Conservation (phyloP, 179 eudicot genomes). For the Pouteria campechiana region DNA sequence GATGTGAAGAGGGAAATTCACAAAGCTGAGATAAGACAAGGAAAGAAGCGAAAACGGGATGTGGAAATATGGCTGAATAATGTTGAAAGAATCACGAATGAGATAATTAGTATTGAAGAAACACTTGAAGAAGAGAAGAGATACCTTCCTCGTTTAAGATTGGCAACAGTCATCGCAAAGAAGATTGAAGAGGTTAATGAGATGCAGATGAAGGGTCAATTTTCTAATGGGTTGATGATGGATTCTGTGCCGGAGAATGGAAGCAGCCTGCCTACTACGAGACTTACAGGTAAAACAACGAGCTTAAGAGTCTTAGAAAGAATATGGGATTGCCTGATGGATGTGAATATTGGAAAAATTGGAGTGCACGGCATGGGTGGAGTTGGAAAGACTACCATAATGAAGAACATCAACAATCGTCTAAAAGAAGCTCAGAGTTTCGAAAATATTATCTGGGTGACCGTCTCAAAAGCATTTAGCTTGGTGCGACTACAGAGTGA, state of each 20-base stretch:
- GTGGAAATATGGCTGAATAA: constrained; percentile 13
- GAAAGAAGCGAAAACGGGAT: constrained; percentile 5
- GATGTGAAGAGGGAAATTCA: constrained; percentile 5
- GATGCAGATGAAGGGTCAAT: constrained; percentile 15
- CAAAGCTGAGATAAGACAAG: constrained; percentile 1
- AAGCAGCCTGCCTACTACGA: constrained; percentile 8
- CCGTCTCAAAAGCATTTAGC: constrained; percentile 18
- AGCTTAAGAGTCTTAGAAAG: constrained; percentile 5
- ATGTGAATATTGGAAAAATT: constrained; percentile 8
- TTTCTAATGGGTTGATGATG: constrained; percentile 9
- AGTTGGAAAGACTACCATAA: constrained; percentile 41
- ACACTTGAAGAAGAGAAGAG: background rate
- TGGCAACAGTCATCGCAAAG: constrained; percentile 10
- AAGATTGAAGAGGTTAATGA: constrained; percentile 15
- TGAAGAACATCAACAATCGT: constrained; percentile 25
- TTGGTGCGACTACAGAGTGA: constrained; percentile 24
- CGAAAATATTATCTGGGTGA: constrained; percentile 35
- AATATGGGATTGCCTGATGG: constrained; percentile 19
- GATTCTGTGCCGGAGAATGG: constrained; percentile 3
- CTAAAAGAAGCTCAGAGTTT: constrained; percentile 15
- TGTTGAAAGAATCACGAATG: constrained; percentile 3
- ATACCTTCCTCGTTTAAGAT: constrained; percentile 6
- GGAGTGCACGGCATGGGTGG: constrained; percentile 43
- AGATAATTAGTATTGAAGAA: background rate
- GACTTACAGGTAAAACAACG: constrained; percentile 10